These are phyloP conservation scores for Alternaria atra DNA, from an alignment of 2,329 filamentous ascomycete genomes.

Conservation along the genomic window DNA sequence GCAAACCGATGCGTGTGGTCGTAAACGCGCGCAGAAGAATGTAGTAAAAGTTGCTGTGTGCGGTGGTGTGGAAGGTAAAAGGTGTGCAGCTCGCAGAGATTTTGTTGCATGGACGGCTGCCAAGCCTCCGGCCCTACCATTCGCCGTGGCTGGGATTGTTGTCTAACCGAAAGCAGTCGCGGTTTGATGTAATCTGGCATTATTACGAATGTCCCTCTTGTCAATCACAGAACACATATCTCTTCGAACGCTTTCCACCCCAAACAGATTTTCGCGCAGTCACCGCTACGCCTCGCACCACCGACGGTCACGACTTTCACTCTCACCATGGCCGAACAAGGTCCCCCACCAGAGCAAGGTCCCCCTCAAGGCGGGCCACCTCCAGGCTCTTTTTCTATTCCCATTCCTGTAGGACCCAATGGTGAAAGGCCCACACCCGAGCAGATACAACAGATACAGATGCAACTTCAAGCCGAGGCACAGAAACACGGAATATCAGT, in stretches of 20 bases:
- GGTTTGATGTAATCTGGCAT: conserved; percentile 22
- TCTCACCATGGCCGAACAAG: conserved; percentile 32
- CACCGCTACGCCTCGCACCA: neutral
- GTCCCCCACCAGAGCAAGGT: conserved; percentile 23
- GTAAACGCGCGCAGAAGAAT: neutral
- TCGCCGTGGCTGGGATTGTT: neutral
- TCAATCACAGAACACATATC: neutral
- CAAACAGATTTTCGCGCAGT: neutral
- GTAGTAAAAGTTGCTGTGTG: neutral
- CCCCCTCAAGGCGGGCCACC: conserved; percentile 23
- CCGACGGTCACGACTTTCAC: conserved; percentile 7
- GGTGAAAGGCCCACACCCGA: conserved; percentile 74
- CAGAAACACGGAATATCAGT: conserved; percentile 84
- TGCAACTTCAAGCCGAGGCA: conserved; percentile 82
- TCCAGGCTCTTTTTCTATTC: conserved; percentile 28
- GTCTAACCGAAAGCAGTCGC: neutral
- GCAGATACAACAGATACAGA: conserved; percentile 85
- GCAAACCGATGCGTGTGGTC: neutral
- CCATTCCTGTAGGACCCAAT: conserved; percentile 37
- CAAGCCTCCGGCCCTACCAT: conserved; percentile 16
- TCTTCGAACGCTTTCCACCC: conserved; percentile 1
- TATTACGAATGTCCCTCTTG: conserved; percentile 22
- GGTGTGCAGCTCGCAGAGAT: conserved; percentile 12
- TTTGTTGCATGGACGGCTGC: conserved; percentile 8
- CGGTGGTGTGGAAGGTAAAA: neutral